Base-by-base conservation (phyloP, 345 rosid species). In the Alliaria petiolata region DNA sequence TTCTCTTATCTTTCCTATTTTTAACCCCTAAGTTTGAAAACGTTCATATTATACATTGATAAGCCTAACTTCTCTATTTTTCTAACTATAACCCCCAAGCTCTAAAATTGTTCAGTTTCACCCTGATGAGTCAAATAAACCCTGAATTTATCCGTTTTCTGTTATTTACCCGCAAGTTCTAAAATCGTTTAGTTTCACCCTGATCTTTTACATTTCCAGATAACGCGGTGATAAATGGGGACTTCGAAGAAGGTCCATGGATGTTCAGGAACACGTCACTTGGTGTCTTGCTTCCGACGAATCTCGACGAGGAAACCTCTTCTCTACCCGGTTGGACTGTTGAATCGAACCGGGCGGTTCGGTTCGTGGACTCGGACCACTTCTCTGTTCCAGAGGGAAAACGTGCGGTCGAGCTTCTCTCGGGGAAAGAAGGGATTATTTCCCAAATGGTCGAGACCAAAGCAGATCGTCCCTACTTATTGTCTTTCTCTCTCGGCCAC, bases 341-440 rank as follows among this genome's bases (percentile, higher is more conserved):
- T 1, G 98, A 95, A 67, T 91, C 99, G 0, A 91, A 89, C 79
- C 73, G 96, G 65, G 99, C 99, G 0, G 88, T 95, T 5, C 88
- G 99, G 15, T 95, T 79, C 83, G 83, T 95, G 0, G 99, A 95
- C 79, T 89, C 95, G 1, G 67, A 88, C 73, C 99, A 95, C 74
- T 95, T 69, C 79, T 62, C 96, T 0, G 95, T 95, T 44, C 99
- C 99, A 0, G 71, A 70, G 7, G 98, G 96, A 5, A 95, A 91
- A 71, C 84, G 99, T 19, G 99, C 99, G 6, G 20, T 95, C 0
- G 99, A 95, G 76, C 79, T 95, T 51, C 81, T 95, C 15, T 95
- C 98, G 0, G 99, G 99, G 15, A 95, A 95, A 76, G 99, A 95
- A 85, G 99, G 99, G 20, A 91, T 95, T 56, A 87, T 95, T 16